Percentiles rank a stretch among this genome's conserved stretches.
These are phyloP conservation scores for Ogataea henricii DNA, from an alignment of 805 yeast genomes.

Conservation along the genomic window DNA sequence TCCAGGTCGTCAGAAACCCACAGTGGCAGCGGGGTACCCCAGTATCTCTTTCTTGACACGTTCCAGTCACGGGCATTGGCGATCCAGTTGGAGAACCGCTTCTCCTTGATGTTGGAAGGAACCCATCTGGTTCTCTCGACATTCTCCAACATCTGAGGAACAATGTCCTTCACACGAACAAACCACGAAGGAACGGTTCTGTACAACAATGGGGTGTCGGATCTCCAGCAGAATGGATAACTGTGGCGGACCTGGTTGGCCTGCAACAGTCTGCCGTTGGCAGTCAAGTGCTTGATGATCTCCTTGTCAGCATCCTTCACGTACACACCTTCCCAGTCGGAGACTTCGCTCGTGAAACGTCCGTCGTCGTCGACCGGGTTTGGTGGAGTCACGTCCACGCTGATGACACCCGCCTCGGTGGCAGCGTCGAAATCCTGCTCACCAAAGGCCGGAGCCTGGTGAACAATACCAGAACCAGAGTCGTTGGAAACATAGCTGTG, in stretches of 20 bases:
- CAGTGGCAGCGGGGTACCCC: constrained; percentile 99
- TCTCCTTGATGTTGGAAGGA: constrained; percentile 85
- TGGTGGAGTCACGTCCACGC: constrained; percentile 73
- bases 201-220: constrained; percentile 95
- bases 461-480: constrained; percentile 99
- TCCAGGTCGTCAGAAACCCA: constrained; percentile 95
- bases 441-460: constrained; percentile 98
- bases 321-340: constrained; percentile 76
- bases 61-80: constrained; percentile 99
- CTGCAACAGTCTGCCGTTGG: constrained; percentile 69
- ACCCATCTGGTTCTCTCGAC: constrained; percentile 94
- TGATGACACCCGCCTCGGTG: constrained; percentile 71
- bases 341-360: constrained; percentile 71
- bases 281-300: constrained; percentile 83
- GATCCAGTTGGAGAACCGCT: constrained; percentile 97
- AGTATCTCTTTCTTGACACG: constrained; percentile 94
- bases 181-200: constrained; percentile 99
- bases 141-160: constrained; percentile 86
- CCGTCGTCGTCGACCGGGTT: constrained; percentile 96
- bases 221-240: constrained; percentile 99
- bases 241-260: constrained; percentile 89
- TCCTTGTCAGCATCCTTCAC: constrained; percentile 95
- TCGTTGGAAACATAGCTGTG: constrained; percentile 88
- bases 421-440: constrained; percentile 94
- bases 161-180: constrained; percentile 81